phyloP scores from a whole-genome alignment of 2,329 filamentous ascomycete genomes.

The Coccinonectria pachysandricola region DNA sequence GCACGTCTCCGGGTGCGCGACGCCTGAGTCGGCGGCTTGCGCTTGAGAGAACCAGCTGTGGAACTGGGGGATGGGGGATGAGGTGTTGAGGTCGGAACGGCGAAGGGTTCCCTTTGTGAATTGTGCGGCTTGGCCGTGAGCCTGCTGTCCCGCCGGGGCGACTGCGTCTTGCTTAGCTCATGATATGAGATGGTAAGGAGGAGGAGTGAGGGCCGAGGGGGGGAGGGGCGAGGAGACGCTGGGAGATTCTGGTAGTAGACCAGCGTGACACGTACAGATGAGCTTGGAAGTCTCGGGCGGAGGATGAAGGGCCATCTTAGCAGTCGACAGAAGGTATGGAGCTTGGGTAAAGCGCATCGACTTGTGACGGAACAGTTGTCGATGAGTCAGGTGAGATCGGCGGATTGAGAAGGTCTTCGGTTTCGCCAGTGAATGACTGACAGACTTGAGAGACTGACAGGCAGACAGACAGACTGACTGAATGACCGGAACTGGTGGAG shows the following conservation, averaged over 20 bases:
- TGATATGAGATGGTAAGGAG: conserved; percentile 2
- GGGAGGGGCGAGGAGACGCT: conserved; percentile 2
- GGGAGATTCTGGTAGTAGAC: no score
- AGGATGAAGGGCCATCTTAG: conserved; percentile 36
- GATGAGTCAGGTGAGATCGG: no score
- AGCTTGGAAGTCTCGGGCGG: conserved; percentile 32
- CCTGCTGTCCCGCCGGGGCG: conserved; percentile 51
- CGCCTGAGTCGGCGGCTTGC: conserved; percentile 35
- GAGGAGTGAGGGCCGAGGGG: conserved; percentile 3
- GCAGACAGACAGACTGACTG: conserved; percentile 14
- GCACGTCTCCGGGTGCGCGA: conserved; percentile 78
- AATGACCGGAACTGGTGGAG: no score
- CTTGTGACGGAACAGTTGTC: not conserved
- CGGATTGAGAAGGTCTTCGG: no score
- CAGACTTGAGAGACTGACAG: no score
- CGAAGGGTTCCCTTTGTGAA: conserved; percentile 57
- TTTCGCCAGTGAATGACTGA: no score
- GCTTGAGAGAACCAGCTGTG: conserved; percentile 79
- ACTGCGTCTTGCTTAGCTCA: no score
- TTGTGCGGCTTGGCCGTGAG: conserved; percentile 59
- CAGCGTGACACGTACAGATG: conserved; percentile 38
- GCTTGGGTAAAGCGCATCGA: conserved; percentile 14
- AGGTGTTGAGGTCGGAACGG: conserved; percentile 46
- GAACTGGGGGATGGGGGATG: conserved; percentile 72
- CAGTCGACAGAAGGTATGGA: conserved; percentile 11